Evolutionary conservation across 176 grass and related monocot genomes (phyloP).

Genomic region (Pontederia crassipes): DNA sequence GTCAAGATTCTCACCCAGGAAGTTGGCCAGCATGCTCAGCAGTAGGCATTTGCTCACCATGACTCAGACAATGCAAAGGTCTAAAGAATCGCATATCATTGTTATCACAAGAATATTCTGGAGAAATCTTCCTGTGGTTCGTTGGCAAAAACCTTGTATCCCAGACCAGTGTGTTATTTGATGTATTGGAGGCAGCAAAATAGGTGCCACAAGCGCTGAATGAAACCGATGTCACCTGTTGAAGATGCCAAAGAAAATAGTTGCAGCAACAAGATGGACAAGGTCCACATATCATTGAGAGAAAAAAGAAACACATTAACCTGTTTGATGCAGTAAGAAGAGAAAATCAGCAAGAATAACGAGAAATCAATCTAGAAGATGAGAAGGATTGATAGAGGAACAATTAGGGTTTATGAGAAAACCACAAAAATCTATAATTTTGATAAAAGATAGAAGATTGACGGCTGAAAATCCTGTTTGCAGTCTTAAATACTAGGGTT

Average conservation of each 20-base stretch:
- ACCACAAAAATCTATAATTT: no score
- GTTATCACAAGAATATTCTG: constrained; percentile 32
- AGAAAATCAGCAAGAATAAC: no score
- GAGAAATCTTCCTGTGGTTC: constrained; percentile 17
- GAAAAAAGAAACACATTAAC: no score
- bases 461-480: no score
- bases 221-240: constrained; percentile 85
- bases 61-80: constrained; percentile 88
- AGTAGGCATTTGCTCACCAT: constrained; percentile 71
- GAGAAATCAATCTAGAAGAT: no score
- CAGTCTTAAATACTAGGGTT: no score
- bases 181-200: constrained; percentile 77
- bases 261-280: background rate
- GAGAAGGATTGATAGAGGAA: no score
- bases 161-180: constrained; percentile 85
- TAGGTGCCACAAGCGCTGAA: constrained; percentile 90
- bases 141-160: constrained; percentile 65
- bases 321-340: no score
- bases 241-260: background rate
- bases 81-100: constrained; percentile 85
- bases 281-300: background rate
- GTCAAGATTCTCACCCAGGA: constrained; percentile 41
- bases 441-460: no score
- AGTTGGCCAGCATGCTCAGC: constrained; percentile 69
- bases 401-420: no score